Percentiles rank a stretch among this genome's conserved stretches.
phyloP scores from a whole-genome alignment of 371 early-diverging fungal genomes.

The Neoconidiobolus thromboides region DNA sequence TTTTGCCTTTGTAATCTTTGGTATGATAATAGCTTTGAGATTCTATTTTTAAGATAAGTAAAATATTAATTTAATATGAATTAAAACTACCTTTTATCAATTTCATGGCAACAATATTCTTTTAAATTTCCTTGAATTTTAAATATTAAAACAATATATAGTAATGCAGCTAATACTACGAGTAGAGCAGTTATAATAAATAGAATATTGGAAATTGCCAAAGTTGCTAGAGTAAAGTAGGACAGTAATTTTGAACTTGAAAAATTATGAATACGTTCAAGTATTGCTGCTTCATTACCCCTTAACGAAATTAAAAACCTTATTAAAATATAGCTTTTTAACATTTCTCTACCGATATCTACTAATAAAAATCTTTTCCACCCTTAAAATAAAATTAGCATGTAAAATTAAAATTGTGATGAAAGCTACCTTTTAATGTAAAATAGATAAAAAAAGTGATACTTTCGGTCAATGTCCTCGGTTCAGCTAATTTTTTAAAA shows the following conservation, averaged over 20 bases:
- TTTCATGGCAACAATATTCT: slow-evolving; percentile 75
- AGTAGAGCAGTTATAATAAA: slow-evolving; percentile 32
- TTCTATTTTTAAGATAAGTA: too few relatives aligned
- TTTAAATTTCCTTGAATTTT: slow-evolving; percentile 72
- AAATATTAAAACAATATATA: slow-evolving; percentile 63
- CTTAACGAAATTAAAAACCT: background rate
- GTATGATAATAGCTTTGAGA: too few relatives aligned
- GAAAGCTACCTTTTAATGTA: slow-evolving; percentile 36
- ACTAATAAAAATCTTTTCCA: background rate
- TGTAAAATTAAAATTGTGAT: too few relatives aligned
- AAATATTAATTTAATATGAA: too few relatives aligned
- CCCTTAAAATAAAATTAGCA: too few relatives aligned
- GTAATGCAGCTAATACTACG: slow-evolving; percentile 31
- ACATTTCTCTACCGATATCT: background rate
- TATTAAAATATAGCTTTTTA: background rate
- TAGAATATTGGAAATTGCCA: slow-evolving; percentile 47
- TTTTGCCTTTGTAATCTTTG: too few relatives aligned
- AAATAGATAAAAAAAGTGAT: slow-evolving; percentile 76
- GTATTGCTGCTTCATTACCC: background rate
- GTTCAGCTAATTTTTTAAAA: slow-evolving; percentile 44
- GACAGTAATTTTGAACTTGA: background rate
- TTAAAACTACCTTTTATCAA: slow-evolving; percentile 54
- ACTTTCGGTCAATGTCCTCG: slow-evolving; percentile 36
- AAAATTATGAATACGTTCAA: background rate
- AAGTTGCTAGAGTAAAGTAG: slow-evolving; percentile 9